A percentile compares a stretch with the other conserved stretches of the same genome.
Conservation (phyloP, 176 grass and related monocot species). For the Ananas comosus region DNA sequence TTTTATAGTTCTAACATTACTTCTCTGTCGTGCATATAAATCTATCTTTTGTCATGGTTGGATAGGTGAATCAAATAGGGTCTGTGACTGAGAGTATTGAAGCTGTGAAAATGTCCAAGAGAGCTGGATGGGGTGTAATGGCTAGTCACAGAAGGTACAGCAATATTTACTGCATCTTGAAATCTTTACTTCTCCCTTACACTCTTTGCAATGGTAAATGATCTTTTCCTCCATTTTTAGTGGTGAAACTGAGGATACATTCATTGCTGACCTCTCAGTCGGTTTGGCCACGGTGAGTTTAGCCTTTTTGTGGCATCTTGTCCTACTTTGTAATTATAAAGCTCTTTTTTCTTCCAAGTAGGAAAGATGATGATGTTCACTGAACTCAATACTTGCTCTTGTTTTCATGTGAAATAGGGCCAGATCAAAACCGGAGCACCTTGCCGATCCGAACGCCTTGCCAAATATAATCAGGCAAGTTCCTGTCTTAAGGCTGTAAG, state of each 20-base stretch:
- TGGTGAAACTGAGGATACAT: slow-evolving; percentile 91
- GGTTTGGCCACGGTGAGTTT: slow-evolving; percentile 65
- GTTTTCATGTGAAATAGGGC: slow-evolving; percentile 44
- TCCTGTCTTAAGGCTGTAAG: too few relatives aligned
- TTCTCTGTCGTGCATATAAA: not conserved
- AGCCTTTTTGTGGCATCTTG: too few relatives aligned
- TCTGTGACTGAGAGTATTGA: slow-evolving; percentile 90
- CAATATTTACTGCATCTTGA: not conserved
- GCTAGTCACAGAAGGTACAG: slow-evolving; percentile 73
- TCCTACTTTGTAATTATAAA: too few relatives aligned
- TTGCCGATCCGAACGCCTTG: slow-evolving; percentile 84
- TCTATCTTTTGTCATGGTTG: not conserved
- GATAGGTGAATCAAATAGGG: slow-evolving; percentile 91
- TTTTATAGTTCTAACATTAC: not conserved
- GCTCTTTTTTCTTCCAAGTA: not conserved
- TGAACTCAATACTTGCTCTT: not conserved
- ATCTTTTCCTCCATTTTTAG: slow-evolving; percentile 22
- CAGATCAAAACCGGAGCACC: slow-evolving; percentile 94
- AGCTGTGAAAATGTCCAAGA: slow-evolving; percentile 89
- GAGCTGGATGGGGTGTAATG: slow-evolving; percentile 83
- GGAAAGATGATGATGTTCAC: not conserved
- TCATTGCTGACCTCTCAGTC: slow-evolving; percentile 90
- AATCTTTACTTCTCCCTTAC: not conserved
- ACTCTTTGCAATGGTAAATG: slow-evolving; percentile 6
- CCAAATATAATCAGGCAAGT: slow-evolving; percentile 83